Conservation (phyloP, 441 rosid genomes). For the Populus hybrid region DNA sequence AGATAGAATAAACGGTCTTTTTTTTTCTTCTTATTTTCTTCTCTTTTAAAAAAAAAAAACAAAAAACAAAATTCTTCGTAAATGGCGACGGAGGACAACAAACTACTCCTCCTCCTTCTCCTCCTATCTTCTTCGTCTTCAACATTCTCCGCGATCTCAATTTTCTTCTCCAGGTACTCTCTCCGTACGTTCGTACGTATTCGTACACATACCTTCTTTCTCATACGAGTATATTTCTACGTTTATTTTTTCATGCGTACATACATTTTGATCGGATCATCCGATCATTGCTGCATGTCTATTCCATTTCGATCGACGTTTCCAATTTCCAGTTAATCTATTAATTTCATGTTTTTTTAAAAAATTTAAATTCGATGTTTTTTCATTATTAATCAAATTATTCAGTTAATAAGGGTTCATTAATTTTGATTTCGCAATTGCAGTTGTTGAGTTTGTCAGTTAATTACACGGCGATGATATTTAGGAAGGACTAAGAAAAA, state of each 20-base stretch:
- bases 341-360: no score
- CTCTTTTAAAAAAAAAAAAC: no score
- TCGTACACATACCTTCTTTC: no score
- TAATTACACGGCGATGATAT: constrained; percentile 8
- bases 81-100: constrained; percentile 25
- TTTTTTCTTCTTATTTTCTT: no score
- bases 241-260: no score
- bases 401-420: no score
- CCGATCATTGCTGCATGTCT: constrained; percentile 3
- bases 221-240: neutral
- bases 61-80: neutral
- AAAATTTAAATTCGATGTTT: no score
- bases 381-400: no score
- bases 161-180: constrained; percentile 12
- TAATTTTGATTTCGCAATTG: constrained; percentile 3
- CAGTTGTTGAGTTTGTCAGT: constrained; percentile 19
- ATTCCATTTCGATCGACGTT: neutral
- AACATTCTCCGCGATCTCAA: constrained; percentile 7
- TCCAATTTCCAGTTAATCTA: no score
- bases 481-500: constrained; percentile 20
- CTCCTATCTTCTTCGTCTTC: constrained; percentile 2
- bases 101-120: neutral
- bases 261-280: constrained; percentile 5
- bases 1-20: no score
- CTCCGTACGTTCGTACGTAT: neutral